phyloP scores from a whole-genome alignment of 768 basidiomycete species.

The Asterophora parasitica region DNA sequence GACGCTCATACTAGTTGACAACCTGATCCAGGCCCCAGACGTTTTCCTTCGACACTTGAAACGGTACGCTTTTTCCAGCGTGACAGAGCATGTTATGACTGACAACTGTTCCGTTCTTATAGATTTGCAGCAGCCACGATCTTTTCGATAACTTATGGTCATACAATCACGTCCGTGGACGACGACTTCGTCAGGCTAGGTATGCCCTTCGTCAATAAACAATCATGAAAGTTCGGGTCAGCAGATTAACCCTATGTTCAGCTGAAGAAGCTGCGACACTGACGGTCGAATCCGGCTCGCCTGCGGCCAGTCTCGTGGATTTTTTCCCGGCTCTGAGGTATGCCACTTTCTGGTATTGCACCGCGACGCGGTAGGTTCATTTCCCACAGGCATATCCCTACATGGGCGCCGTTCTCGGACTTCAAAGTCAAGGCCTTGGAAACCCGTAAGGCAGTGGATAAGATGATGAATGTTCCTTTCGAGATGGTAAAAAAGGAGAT shows the following conservation, averaged over 20 bases:
- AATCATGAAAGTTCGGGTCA: slow-evolving; percentile 2
- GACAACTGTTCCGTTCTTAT: not conserved
- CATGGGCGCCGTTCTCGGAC: slow-evolving; percentile 43
- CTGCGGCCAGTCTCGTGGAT: slow-evolving; percentile 44
- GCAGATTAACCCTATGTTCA: slow-evolving; percentile 15
- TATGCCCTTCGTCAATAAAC: slow-evolving; percentile 19
- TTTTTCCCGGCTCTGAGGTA: slow-evolving; percentile 43
- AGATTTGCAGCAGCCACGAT: slow-evolving; percentile 47
- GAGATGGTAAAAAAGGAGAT: slow-evolving; percentile 45
- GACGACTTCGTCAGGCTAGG: slow-evolving; percentile 41
- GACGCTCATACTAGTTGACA: slow-evolving; percentile 35
- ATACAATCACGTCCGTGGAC: slow-evolving; percentile 37
- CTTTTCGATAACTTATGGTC: slow-evolving; percentile 45
- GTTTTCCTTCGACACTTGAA: slow-evolving; percentile 38
- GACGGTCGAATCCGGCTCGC: slow-evolving; percentile 41
- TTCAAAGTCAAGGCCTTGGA: slow-evolving; percentile 43
- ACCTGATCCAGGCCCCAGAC: slow-evolving; percentile 33
- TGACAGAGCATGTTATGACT: not conserved
- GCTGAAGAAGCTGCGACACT: slow-evolving; percentile 43
- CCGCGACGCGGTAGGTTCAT: not conserved
- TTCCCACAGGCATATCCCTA: slow-evolving; percentile 38
- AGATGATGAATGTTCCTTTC: slow-evolving; percentile 47
- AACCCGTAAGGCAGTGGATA: slow-evolving; percentile 39
- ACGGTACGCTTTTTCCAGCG: slow-evolving; percentile 23
- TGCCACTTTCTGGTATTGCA: slow-evolving; percentile 1